Evolutionary conservation across 805 yeast species (phyloP), one percentile per base, ranked within the genome.

Genomic region (Hanseniaspora hatyaiensis): DNA sequence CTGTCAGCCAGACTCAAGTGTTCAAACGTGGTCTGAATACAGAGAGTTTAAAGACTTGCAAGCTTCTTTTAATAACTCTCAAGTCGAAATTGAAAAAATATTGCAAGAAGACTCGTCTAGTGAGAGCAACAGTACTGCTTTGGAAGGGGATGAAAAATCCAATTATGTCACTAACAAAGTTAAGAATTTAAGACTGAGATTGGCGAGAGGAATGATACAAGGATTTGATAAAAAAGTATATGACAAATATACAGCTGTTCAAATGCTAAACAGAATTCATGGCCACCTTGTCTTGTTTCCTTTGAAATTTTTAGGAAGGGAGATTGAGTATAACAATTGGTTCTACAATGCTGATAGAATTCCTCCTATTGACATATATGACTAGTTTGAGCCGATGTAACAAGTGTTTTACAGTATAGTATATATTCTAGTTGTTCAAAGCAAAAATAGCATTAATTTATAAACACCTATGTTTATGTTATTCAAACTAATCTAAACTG

Each of bases 221-320:
- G 66, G 66, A 3, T 54, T 57, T 34, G 59, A 57, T 16, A 74
- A 75, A 44, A 68, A 73, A 40, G 74, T 82, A 1, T 77, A 72
- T 53, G 94, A 82, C 51, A 73, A 82, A 47, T 79, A 75, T 37
- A 77, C 92, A 0, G 94, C 96, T 0, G 87, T 80, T 53, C 69
- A 78, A 50, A 67, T 87, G 30, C 66, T 92, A 52, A 67, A 70
- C 41, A 79, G 84, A 50, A 68, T 89, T 16, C 82, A 79, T 45
- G 98, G 98, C 1, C 82, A 92, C 59, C 65, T 92, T 54, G 96
- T 92, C 6, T 61, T 81, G n/a, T 89, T 88, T 68, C 97, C 98
- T 0, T 72, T 83, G 0, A 86, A 86, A 52, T 92, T 98, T 98
- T 70, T 92, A 36, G 68, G 74, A 55, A 74, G 78, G 50, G 98